phyloP scores from a whole-genome alignment of 106 monocot genomes.

The Phalaenopsis equestris region DNA sequence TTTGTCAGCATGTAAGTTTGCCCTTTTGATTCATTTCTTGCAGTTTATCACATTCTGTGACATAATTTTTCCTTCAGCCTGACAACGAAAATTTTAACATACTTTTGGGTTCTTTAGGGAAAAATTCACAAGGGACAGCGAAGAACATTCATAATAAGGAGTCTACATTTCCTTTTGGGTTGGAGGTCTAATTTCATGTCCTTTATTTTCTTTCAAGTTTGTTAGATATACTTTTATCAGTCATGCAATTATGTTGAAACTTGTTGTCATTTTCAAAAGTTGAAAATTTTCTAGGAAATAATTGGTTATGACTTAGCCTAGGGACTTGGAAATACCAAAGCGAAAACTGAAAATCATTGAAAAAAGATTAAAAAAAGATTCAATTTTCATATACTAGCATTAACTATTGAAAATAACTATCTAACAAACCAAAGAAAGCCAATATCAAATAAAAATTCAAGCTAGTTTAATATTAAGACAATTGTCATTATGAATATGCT shows the following conservation, averaged over 20 bases:
- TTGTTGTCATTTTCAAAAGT: background rate
- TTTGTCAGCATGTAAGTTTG: background rate
- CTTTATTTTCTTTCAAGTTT: background rate
- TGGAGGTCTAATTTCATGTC: background rate
- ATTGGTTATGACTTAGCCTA: too few species aligned
- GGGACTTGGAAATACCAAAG: too few species aligned
- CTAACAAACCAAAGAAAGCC: too few species aligned
- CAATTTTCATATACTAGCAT: too few species aligned
- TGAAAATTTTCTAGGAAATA: background rate
- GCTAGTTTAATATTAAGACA: too few species aligned
- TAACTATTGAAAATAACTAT: too few species aligned
- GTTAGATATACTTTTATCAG: too few species aligned
- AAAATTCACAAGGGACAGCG: background rate
- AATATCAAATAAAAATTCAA: too few species aligned
- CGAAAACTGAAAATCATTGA: too few species aligned
- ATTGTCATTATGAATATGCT: too few species aligned
- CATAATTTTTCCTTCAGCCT: background rate
- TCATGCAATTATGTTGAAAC: too few species aligned
- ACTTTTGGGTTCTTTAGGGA: background rate
- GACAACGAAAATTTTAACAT: background rate
- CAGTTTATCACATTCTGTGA: background rate
- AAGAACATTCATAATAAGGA: background rate
- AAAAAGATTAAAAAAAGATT: too few species aligned
- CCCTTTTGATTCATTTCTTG: background rate
- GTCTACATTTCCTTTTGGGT: background rate